A percentile compares a stretch with the other conserved stretches of the same genome.
These are phyloP conservation scores for Leccinum insigne DNA, from an alignment of 1,284 basidiomycete species.

Conservation along the genomic window DNA sequence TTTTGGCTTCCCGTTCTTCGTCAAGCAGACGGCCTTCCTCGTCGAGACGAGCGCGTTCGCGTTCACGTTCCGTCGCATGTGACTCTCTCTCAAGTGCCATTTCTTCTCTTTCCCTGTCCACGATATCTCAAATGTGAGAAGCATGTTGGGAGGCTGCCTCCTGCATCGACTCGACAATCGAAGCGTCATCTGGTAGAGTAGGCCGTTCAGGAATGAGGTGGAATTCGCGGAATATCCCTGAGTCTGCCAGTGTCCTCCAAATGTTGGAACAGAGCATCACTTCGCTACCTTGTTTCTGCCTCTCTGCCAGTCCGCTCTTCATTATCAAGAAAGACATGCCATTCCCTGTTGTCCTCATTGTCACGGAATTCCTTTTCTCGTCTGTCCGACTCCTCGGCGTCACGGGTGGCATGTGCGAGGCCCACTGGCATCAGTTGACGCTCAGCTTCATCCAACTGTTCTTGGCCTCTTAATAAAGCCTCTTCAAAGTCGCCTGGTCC, in stretches of 20 bases:
- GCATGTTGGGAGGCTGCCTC: constrained; percentile 57
- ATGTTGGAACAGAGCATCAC: constrained; percentile 49
- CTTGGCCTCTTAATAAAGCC: constrained; percentile 51
- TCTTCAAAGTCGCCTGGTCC: constrained; percentile 37
- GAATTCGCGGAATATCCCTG: constrained; percentile 27
- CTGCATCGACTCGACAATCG: constrained; percentile 42
- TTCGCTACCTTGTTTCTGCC: constrained; percentile 49
- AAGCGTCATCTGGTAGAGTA: constrained; percentile 18
- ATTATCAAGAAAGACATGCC: constrained; percentile 53
- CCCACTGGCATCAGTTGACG: constrained; percentile 40
- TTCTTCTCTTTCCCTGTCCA: constrained; percentile 30
- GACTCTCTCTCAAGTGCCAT: too few relatives aligned
- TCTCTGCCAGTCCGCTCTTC: constrained; percentile 51
- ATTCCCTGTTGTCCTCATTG: constrained; percentile 62
- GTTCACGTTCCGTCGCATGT: too few relatives aligned
- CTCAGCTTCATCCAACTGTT: constrained; percentile 57
- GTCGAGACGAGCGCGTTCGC: too few relatives aligned
- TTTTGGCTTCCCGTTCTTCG: constrained; percentile 54
- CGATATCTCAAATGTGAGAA: constrained; percentile 47
- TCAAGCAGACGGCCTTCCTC: too few relatives aligned
- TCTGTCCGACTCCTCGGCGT: constrained; percentile 49
- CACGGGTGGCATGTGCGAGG: constrained; percentile 46
- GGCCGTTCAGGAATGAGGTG: constrained; percentile 25
- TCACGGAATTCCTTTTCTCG: constrained; percentile 62
- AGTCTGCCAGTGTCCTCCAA: constrained; percentile 39